Percentiles rank a stretch among this genome's conserved stretches.
These are phyloP conservation scores for Gloeophyllum trabeum DNA, from an alignment of 768 basidiomycete genomes.

Conservation along the genomic window DNA sequence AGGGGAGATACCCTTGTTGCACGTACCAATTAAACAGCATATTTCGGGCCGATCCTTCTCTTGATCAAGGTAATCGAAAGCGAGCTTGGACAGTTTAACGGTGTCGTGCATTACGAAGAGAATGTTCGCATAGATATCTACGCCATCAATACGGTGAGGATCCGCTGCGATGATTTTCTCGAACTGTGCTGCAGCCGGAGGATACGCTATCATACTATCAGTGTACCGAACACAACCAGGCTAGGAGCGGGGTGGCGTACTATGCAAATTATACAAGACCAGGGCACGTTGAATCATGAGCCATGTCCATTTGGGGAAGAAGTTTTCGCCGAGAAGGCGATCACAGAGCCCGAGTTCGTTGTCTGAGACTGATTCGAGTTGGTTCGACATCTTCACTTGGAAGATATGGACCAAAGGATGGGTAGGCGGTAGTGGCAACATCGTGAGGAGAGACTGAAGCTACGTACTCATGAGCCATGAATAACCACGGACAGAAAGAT, in stretches of 20 bases:
- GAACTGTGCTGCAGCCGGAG: conserved; percentile 76
- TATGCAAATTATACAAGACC: conserved; percentile 83
- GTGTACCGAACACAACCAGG: conserved; percentile 2
- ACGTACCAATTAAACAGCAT: conserved; percentile 87
- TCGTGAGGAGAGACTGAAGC: conserved; percentile 31
- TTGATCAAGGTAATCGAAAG: conserved; percentile 80
- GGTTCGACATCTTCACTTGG: conserved; percentile 81
- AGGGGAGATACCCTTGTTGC: too few relatives aligned
- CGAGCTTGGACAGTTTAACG: conserved; percentile 80
- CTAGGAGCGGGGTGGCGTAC: conserved; percentile 29
- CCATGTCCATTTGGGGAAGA: conserved; percentile 79
- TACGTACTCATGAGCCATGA: conserved; percentile 9
- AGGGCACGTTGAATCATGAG: conserved; percentile 79
- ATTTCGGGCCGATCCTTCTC: conserved; percentile 95
- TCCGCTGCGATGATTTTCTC: conserved; percentile 71
- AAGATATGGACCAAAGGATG: conserved; percentile 60
- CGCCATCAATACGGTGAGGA: conserved; percentile 86
- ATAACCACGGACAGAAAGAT: too few relatives aligned
- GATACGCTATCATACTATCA: conserved; percentile 53
- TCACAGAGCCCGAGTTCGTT: conserved; percentile 76
- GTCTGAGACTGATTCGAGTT: conserved; percentile 83
- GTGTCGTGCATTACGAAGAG: conserved; percentile 90
- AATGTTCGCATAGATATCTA: conserved; percentile 95
- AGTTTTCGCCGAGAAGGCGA: conserved; percentile 53
- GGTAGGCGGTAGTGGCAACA: conserved; percentile 35